Evolutionary conservation across 805 yeast species (phyloP), one percentile per base, ranked within the genome.

Genomic region (Metschnikowia matae): DNA sequence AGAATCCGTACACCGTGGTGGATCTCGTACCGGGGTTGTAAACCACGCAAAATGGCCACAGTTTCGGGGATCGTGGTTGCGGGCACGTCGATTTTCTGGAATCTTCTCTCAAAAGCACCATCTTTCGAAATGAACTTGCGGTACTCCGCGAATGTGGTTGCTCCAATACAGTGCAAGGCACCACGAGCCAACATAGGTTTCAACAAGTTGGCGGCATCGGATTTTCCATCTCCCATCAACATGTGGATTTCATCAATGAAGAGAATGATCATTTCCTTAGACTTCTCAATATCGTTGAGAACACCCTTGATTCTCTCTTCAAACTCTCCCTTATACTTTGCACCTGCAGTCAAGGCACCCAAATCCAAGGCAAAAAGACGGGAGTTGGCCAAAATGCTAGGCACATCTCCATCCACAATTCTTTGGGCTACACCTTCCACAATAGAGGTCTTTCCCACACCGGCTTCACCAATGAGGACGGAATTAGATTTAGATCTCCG

Each of bases 181-280:
- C 99, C 98, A 72, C 99, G 84, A 2, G 99, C 97, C 56, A 94
- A 81, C 79, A 95, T 95, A 36, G 99, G 99, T 73, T 94, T 94
- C 68, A 94, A 81, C 62, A 94, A 80, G 70, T 94, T 94, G 38
- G 99, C 99, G 40, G 96, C 96, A 68, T 94, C 99, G 55, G 87
- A 83, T 72, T 91, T 94, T 66, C 99, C 99, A 66, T 94, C 96
- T 61, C 99, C 99, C 99, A 94, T 94, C 59, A 94, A 81, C 97
- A 94, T 94, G 73, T 94, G 99, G 66, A 94, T 94, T 72, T 94
- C 99, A 73, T 94, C 99, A 62, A 94, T 88, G 74, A 94, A 94
- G 51, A 94, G 78, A 56, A 94, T 84, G 57, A 94, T 89, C 81
- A 90, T 79, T 44, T 82, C 86, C 61, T 85, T 84, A 1, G 96